phyloP scores from a whole-genome alignment of 1,139 yeast species.

The Taphrina betulina region DNA sequence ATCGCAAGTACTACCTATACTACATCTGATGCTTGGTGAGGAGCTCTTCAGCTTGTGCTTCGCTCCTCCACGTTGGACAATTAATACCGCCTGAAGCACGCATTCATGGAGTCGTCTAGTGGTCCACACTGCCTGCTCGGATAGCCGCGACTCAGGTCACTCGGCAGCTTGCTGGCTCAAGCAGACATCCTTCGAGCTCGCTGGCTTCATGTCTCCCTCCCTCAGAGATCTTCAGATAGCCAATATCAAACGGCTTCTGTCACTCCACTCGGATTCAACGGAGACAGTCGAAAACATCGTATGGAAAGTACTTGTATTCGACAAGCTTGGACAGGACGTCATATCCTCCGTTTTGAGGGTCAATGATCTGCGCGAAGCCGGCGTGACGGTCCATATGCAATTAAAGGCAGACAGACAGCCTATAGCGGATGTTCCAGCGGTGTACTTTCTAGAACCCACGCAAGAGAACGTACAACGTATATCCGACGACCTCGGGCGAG shows the following conservation, averaged over 20 bases:
- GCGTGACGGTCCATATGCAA: conserved; percentile 79
- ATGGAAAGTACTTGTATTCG: conserved; percentile 94
- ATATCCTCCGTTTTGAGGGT: conserved; percentile 87
- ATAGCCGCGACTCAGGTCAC: too few relatives aligned
- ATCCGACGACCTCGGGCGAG: conserved; percentile 67
- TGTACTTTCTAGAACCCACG: conserved; percentile 88
- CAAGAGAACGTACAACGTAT: conserved; percentile 67
- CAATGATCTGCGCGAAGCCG: conserved; percentile 70
- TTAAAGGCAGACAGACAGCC: conserved; percentile 62
- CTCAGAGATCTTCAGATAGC: conserved; percentile 26
- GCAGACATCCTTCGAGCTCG: too few relatives aligned
- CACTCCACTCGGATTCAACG: conserved; percentile 2
- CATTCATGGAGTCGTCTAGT: too few relatives aligned
- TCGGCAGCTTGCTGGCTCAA: too few relatives aligned
- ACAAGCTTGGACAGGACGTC: conserved; percentile 74
- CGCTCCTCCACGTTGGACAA: too few relatives aligned
- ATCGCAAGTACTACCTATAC: too few relatives aligned
- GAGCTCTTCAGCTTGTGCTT: too few relatives aligned
- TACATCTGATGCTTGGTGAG: too few relatives aligned
- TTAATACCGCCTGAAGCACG: too few relatives aligned
- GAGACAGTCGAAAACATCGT: conserved; percentile 41
- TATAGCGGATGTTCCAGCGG: conserved; percentile 88
- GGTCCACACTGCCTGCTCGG: too few relatives aligned
- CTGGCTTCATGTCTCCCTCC: conserved; percentile 25
- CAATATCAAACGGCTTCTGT: conserved; percentile 22